Conservation (phyloP, 2,329 filamentous ascomycete species). For the Sarocladium oryzae region DNA sequence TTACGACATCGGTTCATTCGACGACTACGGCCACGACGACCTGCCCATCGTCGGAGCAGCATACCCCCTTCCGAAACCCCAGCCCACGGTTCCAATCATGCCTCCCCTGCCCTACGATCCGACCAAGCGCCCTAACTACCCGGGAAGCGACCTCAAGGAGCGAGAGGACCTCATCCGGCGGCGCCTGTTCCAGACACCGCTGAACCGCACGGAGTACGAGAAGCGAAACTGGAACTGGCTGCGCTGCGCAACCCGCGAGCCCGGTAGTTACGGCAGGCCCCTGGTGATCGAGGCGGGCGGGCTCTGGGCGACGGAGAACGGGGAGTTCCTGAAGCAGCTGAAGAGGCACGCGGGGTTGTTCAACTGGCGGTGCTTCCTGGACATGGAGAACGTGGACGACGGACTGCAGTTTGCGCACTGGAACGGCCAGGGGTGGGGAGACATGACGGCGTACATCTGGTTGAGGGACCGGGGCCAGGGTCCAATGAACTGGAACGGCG, state of each 20-base stretch:
- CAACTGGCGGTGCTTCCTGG: neutral
- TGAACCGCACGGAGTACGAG: constrained; percentile 15
- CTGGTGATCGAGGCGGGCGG: neutral
- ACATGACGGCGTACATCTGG: constrained; percentile 11
- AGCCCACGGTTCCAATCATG: no score
- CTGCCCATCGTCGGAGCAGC: no score
- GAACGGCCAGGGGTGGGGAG: constrained; percentile 10
- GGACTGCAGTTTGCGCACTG: neutral
- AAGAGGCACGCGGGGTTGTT: neutral
- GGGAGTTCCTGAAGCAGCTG: neutral
- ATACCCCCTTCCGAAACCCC: no score
- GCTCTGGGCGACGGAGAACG: neutral
- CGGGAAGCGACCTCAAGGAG: neutral
- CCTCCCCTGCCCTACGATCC: neutral
- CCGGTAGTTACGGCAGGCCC: neutral
- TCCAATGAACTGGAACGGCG: neutral
- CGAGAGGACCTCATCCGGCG: neutral
- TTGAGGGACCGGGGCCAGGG: neutral
- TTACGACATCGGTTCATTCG: neutral
- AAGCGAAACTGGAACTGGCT: constrained; percentile 16
- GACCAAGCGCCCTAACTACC: neutral
- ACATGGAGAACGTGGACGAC: neutral
- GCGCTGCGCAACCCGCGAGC: constrained; percentile 10
- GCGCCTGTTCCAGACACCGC: neutral
- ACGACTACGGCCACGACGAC: neutral